These are phyloP conservation scores for Cenchrus purpureus DNA, from an alignment of 176 grass and related monocot species.

Conservation along the genomic window DNA sequence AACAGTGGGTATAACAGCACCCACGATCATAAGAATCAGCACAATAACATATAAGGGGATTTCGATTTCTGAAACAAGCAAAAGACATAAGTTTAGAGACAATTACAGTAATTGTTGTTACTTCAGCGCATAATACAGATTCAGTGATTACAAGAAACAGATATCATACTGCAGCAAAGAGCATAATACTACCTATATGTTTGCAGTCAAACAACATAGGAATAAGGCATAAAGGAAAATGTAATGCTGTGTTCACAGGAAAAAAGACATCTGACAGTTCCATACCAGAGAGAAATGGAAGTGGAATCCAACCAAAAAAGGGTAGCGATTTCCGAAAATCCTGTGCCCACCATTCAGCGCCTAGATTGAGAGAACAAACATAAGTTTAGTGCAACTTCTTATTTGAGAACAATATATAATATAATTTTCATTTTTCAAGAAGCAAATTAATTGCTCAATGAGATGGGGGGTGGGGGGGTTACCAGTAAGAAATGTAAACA, in stretches of 20 bases:
- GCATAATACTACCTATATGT: not conserved
- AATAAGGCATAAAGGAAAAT: not conserved
- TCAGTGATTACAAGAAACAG: not conserved
- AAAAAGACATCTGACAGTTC: not conserved
- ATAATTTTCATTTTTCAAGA: not conserved
- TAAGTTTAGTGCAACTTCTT: slow-evolving; percentile 5
- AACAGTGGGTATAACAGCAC: slow-evolving; percentile 86
- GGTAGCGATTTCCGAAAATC: slow-evolving; percentile 92
- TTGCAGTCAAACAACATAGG: not conserved
- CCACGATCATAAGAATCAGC: slow-evolving; percentile 74
- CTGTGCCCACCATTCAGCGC: slow-evolving; percentile 99
- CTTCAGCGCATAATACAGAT: not conserved
- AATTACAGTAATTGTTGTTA: not conserved
- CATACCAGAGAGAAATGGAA: slow-evolving; percentile 86
- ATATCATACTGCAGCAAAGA: slow-evolving; percentile 20
- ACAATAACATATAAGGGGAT: slow-evolving; percentile 78
- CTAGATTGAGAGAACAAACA: slow-evolving; percentile 48
- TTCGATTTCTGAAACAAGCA: slow-evolving; percentile 79
- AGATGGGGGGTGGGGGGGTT: slow-evolving; percentile 2
- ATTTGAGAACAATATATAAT: slow-evolving; percentile 15
- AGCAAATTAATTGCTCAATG: not conserved
- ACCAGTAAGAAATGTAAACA: slow-evolving; percentile 86
- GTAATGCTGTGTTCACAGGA: not conserved
- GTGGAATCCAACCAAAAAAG: slow-evolving; percentile 76
- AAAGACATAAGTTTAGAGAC: slow-evolving; percentile 40